Percentiles rank a stretch among this genome's conserved stretches.
Conservation (phyloP, 1,284 basidiomycete species). For the Tilletia setariae region DNA sequence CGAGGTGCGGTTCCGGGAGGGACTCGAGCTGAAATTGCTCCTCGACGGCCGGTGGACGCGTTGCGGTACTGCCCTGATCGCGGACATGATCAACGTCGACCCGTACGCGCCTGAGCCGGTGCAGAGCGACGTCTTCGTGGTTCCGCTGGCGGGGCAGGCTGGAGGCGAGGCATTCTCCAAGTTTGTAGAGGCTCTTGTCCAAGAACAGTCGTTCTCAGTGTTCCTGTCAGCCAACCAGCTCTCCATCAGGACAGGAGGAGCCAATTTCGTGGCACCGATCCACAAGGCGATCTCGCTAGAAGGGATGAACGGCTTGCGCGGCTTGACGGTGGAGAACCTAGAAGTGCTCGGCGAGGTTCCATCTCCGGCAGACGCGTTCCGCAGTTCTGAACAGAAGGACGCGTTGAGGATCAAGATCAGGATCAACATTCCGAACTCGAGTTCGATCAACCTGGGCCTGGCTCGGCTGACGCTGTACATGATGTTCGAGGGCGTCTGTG, state of each 20-base stretch:
- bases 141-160: background rate
- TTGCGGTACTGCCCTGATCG: slow-evolving; percentile 28
- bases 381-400: slow-evolving; percentile 6
- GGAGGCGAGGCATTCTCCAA: slow-evolving; percentile 28
- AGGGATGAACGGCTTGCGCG: slow-evolving; percentile 35
- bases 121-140: slow-evolving; percentile 26
- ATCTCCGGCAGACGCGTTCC: slow-evolving; percentile 5
- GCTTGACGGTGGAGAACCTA: slow-evolving; percentile 28
- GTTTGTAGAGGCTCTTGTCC: slow-evolving; percentile 34
- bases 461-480: slow-evolving; percentile 11
- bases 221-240: slow-evolving; percentile 28
- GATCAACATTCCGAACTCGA: slow-evolving; percentile 22
- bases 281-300: slow-evolving; percentile 33
- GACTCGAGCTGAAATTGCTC: slow-evolving; percentile 14
- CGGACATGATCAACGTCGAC: slow-evolving; percentile 30
- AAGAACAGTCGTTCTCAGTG: slow-evolving; percentile 23
- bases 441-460: slow-evolving; percentile 21
- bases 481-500: slow-evolving; percentile 16
- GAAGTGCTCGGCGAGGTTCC: slow-evolving; percentile 35
- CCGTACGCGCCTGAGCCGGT: slow-evolving; percentile 24
- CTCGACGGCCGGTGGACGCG: slow-evolving; percentile 12
- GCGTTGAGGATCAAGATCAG: slow-evolving; percentile 15
- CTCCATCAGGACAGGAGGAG: slow-evolving; percentile 32
- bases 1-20: slow-evolving; percentile 30
- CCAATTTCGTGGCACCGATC: slow-evolving; percentile 32